Base-by-base conservation (phyloP, 257 asterid genomes). In the Rhazya stricta region DNA sequence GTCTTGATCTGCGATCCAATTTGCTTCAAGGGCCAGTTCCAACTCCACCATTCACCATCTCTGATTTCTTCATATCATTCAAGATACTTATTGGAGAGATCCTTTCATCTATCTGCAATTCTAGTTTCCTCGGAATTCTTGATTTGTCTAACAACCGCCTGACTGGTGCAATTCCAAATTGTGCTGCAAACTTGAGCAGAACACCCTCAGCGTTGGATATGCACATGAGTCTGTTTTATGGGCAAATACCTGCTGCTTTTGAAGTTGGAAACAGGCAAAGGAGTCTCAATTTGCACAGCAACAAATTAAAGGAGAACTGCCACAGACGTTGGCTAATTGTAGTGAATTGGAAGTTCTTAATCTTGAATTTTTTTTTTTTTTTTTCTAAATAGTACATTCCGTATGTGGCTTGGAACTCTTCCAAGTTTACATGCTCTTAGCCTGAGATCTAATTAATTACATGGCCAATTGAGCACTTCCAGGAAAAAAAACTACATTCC, bases 131-230 rank as follows among this genome's bases (percentile, higher is more conserved):
- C 48, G 9, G 19, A 43, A 18, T 70, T 46, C 71, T 77, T 7
- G 70, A 69, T 37, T 42, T 72, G 30, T 78, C 78, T 0, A 53
- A 66, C n/a, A 78, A 79, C 72, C 43, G n/a, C 53, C 61, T 79
- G 42, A 61, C 34, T 27, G 79, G 77, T 4, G 37, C 36, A n/a
- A 79, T 79, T 71, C 82, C 82, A 1, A 56, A 29, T 12, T 79
- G 82, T 51, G 4, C 74, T 51, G 66, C 19, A 25, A 48, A 46
- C 61, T 45, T 53, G 58, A 85, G 83, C 57, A 83, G 82, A 76
- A 83, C 80, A 79, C 79, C 89, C 48, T 85, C 21, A 53, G 6
- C 19, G 51, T 19, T 79, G 16, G 72, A 79, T 71, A 23, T 74
- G 65, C 75, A 68, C 5, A 58, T 9, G 53, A 67, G 67, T 12